Percentiles rank a stretch among this genome's conserved stretches.
Evolutionary conservation across 2,329 filamentous ascomycete species (phyloP).

Genomic region (Pseudocercospora eumusae): DNA sequence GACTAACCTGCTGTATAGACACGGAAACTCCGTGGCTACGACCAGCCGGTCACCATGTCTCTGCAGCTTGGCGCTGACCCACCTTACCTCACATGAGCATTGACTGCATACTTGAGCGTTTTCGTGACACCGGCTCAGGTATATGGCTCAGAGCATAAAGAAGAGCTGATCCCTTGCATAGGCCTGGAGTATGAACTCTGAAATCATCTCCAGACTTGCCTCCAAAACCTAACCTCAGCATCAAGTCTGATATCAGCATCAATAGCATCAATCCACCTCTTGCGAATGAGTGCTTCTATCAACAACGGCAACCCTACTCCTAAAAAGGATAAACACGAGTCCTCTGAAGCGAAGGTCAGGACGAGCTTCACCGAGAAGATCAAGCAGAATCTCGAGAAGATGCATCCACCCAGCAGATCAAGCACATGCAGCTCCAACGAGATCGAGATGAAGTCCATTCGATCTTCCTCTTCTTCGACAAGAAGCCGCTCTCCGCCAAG

Average conservation of each 20-base stretch:
- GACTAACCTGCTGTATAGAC: background rate
- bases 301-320: background rate
- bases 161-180: background rate
- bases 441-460: slow-evolving; percentile 22
- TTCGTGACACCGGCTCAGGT: slow-evolving; percentile 2
- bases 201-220: background rate
- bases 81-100: slow-evolving; percentile 8
- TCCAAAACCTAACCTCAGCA: background rate
- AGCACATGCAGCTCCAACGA: slow-evolving; percentile 20
- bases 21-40: slow-evolving; percentile 1
- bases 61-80: slow-evolving; percentile 3
- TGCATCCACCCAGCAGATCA: slow-evolving; percentile 21
- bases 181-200: background rate
- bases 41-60: background rate
- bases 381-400: slow-evolving; percentile 13
- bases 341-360: background rate
- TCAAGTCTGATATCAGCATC: background rate
- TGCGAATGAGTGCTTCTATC: background rate
- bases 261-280: background rate
- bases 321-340: background rate
- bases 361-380: slow-evolving; percentile 9
- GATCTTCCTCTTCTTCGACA: slow-evolving; percentile 12
- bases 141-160: background rate
- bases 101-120: slow-evolving; percentile 1
- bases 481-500: slow-evolving; percentile 17